Percentiles rank a stretch among this genome's conserved stretches.
Evolutionary conservation across 192 early-diverging fungal species (phyloP).

Genomic region (Rhizophagus sp.): DNA sequence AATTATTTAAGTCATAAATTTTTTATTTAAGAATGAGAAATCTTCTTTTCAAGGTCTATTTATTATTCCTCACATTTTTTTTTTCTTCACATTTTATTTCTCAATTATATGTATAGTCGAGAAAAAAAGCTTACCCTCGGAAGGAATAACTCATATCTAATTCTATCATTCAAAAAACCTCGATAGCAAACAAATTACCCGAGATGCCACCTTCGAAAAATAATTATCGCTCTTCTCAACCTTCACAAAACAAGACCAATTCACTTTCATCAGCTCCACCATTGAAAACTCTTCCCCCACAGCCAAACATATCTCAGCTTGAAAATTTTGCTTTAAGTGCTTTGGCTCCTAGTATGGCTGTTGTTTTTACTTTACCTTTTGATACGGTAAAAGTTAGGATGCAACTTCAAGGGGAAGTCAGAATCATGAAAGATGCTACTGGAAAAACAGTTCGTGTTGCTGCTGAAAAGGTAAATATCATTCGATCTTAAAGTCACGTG

Average conservation of each 20-base stretch:
- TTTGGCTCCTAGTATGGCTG: slow-evolving; percentile 64
- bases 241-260: not conserved
- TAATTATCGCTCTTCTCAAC: not conserved
- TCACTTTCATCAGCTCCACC: slow-evolving; percentile 24
- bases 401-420: slow-evolving; percentile 66
- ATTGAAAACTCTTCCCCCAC: slow-evolving; percentile 20
- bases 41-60: too few species aligned
- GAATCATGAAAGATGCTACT: slow-evolving; percentile 39
- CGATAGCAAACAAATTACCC: not conserved
- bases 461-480: slow-evolving; percentile 40
- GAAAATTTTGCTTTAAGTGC: slow-evolving; percentile 68
- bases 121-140: too few species aligned
- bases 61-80: too few species aligned
- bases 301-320: slow-evolving; percentile 34
- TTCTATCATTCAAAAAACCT: not conserved
- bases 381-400: slow-evolving; percentile 77
- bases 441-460: slow-evolving; percentile 38
- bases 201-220: not conserved
- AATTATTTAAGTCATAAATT: too few species aligned
- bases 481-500: not conserved
- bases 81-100: too few species aligned
- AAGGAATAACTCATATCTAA: too few species aligned
- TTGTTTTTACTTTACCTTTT: slow-evolving; percentile 77
- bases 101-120: too few species aligned
- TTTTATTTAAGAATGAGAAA: too few species aligned